Conservation (phyloP, 2,329 filamentous ascomycete species). For the Chrysoporthe deuterocubensis region DNA sequence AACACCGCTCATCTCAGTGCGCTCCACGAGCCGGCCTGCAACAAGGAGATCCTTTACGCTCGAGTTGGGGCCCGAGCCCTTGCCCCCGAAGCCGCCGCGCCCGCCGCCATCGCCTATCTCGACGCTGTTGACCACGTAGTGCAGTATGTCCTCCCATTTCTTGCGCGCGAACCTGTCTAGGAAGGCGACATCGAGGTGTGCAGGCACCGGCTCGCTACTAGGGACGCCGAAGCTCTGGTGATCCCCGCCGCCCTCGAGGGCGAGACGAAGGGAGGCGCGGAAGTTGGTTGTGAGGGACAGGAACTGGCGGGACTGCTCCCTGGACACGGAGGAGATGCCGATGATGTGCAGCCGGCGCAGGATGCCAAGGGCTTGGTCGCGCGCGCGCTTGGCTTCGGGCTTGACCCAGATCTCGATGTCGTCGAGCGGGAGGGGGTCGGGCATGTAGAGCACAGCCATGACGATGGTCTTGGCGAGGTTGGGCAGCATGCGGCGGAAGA, state of each 20-base stretch:
- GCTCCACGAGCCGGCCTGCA: conserved; percentile 78
- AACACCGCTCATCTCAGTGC: conserved; percentile 49
- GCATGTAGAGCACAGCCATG: conserved; percentile 93
- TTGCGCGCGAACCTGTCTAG: conserved; percentile 84
- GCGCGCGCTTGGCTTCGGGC: conserved; percentile 66
- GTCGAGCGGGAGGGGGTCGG: conserved; percentile 74
- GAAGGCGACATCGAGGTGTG: conserved; percentile 69
- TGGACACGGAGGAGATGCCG: conserved; percentile 62
- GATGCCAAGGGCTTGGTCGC: conserved; percentile 81
- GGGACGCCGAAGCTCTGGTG: conserved; percentile 92
- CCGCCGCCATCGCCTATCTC: conserved; percentile 34
- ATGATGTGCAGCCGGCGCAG: conserved; percentile 88
- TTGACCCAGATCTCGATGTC: conserved; percentile 89
- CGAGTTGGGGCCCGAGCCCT: conserved; percentile 63
- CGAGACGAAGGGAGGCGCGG: conserved; percentile 78
- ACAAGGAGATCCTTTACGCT: conserved; percentile 85
- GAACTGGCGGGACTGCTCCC: conserved; percentile 65
- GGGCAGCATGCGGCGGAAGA: conserved; percentile 96
- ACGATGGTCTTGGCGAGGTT: conserved; percentile 94
- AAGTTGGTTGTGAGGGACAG: conserved; percentile 83
- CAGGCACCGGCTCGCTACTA: conserved; percentile 65
- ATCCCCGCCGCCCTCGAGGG: conserved; percentile 82
- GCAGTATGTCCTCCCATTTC: conserved; percentile 95
- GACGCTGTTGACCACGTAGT: conserved; percentile 87
- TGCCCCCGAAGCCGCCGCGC: conserved; percentile 41